Evolutionary conservation across 352 stramenopile species (phyloP).

Genomic region (Achlya hypogyna): DNA sequence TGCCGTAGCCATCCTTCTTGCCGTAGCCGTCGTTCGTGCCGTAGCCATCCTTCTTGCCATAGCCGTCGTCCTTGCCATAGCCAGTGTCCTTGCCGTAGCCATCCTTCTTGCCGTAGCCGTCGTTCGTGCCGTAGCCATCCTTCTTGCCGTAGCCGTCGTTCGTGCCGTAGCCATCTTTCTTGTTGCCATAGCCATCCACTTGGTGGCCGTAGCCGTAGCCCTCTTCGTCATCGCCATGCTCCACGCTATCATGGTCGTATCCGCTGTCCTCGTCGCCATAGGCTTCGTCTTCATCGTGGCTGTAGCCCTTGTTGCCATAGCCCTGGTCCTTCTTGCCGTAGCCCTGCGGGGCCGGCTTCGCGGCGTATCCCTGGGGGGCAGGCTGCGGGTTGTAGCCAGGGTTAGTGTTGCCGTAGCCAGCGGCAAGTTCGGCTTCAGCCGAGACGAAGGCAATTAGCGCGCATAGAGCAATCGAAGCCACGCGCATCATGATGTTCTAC

Average conservation of each 20-base stretch:
- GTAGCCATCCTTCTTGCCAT: not conserved
- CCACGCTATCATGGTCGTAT: not conserved
- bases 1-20: not conserved
- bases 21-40: not conserved
- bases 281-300: not conserved
- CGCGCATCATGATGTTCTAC: constrained; percentile 8
- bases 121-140: not conserved
- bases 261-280: not conserved
- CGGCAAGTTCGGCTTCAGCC: not conserved
- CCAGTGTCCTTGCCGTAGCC: not conserved
- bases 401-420: no score
- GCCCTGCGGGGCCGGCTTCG: not conserved
- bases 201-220: not conserved
- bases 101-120: not conserved
- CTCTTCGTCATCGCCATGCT: not conserved
- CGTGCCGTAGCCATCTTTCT: not conserved
- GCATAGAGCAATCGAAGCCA: not conserved
- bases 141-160: not conserved
- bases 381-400: no score
- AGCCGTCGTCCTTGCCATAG: not conserved
- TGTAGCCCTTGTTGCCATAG: not conserved
- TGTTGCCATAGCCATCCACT: not conserved
- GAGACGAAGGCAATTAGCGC: not conserved
- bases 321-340: not conserved
- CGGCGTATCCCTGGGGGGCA: not conserved